phyloP scores from a whole-genome alignment of 768 basidiomycete genomes.

The Leccinellum rugosiceps region DNA sequence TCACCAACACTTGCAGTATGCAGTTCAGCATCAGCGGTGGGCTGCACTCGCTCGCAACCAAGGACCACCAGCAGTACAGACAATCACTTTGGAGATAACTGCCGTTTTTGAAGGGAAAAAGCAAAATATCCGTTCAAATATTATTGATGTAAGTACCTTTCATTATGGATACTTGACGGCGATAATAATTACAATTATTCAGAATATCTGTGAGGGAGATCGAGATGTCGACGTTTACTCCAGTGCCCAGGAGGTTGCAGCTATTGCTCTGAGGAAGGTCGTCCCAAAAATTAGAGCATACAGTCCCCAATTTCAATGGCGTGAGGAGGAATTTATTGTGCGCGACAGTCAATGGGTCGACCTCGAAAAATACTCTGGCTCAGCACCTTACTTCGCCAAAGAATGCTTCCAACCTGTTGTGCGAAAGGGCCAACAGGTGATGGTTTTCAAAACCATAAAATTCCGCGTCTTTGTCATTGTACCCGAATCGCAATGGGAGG shows the following conservation, averaged over 20 bases:
- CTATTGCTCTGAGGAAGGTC: not conserved
- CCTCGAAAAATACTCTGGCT: not conserved
- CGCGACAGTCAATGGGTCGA: constrained; percentile 4
- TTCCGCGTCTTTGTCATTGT: constrained; percentile 3
- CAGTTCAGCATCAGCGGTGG: not conserved
- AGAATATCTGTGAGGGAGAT: not conserved
- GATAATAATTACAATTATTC: not conserved
- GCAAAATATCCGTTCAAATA: not conserved
- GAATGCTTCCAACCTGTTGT: not conserved
- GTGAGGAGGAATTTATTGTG: constrained; percentile 3
- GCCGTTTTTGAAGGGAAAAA: not conserved
- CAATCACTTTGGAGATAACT: not conserved
- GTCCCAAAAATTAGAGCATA: not conserved
- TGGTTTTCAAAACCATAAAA: constrained; percentile 3
- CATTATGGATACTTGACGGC: too few species aligned
- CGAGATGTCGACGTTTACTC: not conserved
- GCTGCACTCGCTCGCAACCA: not conserved
- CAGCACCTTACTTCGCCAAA: constrained; percentile 1
- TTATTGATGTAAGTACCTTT: not conserved
- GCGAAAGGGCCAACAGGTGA: not conserved
- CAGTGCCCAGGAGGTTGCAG: not conserved
- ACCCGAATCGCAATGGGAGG: constrained; percentile 3
- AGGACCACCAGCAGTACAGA: not conserved
- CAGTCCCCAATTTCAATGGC: not conserved
- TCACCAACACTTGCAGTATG: not conserved